Conservation (phyloP, 768 basidiomycete species). For the Auricularia cornea region DNA sequence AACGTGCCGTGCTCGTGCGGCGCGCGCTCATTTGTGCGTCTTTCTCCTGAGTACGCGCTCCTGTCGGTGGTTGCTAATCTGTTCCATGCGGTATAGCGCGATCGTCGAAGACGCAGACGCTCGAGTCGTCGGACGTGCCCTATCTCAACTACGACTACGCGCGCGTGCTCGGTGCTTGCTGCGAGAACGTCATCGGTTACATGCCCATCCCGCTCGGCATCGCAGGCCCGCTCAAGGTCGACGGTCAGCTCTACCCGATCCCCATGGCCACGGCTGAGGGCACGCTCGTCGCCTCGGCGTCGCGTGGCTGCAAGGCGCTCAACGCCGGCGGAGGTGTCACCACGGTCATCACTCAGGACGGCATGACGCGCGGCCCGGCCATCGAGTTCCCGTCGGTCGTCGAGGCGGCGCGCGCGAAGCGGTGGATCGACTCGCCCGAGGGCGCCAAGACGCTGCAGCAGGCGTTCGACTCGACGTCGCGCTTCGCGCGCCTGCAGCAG, state of each 20-base stretch:
- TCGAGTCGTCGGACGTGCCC: constrained; percentile 79
- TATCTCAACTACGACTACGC: constrained; percentile 86
- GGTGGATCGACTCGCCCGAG: constrained; percentile 76
- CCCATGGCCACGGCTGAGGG: constrained; percentile 99
- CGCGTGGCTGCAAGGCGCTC: constrained; percentile 95
- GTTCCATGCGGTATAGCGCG: constrained; percentile 47
- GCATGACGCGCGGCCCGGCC: constrained; percentile 98
- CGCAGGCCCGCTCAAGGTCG: constrained; percentile 89
- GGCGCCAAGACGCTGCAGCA: constrained; percentile 68
- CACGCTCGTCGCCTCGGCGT: constrained; percentile 94
- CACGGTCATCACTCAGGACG: constrained; percentile 86
- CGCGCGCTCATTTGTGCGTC: constrained; percentile 84
- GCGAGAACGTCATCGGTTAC: constrained; percentile 97
- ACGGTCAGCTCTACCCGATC: constrained; percentile 76
- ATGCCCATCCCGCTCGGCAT: constrained; percentile 95
- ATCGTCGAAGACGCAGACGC: constrained; percentile 69
- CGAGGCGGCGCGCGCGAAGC: constrained; percentile 74
- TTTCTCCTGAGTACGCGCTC: not conserved
- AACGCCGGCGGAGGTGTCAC: constrained; percentile 94
- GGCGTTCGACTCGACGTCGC: constrained; percentile 90
- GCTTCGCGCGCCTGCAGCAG: constrained; percentile 80
- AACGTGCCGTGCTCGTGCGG: constrained; percentile 79
- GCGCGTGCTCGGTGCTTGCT: constrained; percentile 91
- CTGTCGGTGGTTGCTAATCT: constrained; percentile 1
- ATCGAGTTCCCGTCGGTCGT: constrained; percentile 84